Conservation (phyloP, 495 filamentous ascomycete species). For the Podospora pseudoanserina region DNA sequence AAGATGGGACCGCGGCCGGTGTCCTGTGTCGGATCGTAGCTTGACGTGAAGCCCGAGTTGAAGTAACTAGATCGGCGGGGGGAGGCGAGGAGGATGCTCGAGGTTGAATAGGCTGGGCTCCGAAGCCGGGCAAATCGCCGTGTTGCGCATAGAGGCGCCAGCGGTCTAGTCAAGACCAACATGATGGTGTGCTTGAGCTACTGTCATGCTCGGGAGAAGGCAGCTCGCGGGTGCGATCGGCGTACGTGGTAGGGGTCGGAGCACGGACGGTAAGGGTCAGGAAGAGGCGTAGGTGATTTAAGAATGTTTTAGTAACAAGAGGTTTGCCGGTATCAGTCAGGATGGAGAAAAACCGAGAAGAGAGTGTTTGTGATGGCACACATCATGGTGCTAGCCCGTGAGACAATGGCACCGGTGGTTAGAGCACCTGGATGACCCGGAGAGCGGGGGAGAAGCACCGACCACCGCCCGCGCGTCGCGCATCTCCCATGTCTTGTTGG, state of each 20-base stretch:
- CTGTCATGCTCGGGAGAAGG: slow-evolving; percentile 15
- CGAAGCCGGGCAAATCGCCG: slow-evolving; percentile 16
- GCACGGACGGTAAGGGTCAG: not conserved
- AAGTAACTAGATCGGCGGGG: slow-evolving; percentile 38
- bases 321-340: not conserved
- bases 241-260: not conserved
- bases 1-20: slow-evolving; percentile 49
- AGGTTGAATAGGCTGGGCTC: slow-evolving; percentile 34
- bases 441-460: slow-evolving; percentile 10
- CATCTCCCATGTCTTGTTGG: not conserved
- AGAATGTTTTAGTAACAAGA: slow-evolving; percentile 6
- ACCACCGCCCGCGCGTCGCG: not conserved
- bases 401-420: slow-evolving; percentile 1
- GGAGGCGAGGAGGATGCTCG: slow-evolving; percentile 22
- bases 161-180: slow-evolving; percentile 34
- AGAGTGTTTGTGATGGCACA: not conserved
- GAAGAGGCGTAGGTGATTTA: slow-evolving; percentile 9
- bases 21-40: slow-evolving; percentile 67
- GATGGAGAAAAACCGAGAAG: not conserved
- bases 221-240: not conserved
- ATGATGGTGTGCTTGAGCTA: slow-evolving; percentile 25
- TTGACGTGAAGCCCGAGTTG: slow-evolving; percentile 59
- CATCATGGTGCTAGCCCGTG: not conserved
- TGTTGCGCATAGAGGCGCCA: slow-evolving; percentile 18
- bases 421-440: not conserved